phyloP scores from a whole-genome alignment of 2,329 filamentous ascomycete genomes.

The Aureobasidium leucospermi region DNA sequence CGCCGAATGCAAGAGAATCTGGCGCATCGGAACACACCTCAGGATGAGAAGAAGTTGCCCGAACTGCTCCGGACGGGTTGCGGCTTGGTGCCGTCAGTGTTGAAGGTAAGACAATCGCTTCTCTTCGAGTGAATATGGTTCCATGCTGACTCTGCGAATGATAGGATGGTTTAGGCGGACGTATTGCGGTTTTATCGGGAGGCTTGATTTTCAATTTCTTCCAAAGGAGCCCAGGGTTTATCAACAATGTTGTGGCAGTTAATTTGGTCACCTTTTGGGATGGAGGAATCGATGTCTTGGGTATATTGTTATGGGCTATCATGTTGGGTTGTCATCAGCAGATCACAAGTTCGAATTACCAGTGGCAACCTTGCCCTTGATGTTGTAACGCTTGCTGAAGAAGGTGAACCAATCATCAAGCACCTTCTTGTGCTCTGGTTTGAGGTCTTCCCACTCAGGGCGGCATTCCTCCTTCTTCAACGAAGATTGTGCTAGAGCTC shows the following conservation, averaged over 20 bases:
- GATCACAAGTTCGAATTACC: conserved; percentile 1
- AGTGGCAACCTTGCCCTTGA: conserved; percentile 53
- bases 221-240: too few relatives aligned
- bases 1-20: conserved; percentile 1
- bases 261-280: not conserved
- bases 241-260: too few relatives aligned
- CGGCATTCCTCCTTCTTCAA: conserved; percentile 76
- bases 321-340: not conserved
- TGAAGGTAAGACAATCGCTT: not conserved
- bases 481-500: conserved; percentile 78
- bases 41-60: conserved; percentile 1
- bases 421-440: conserved; percentile 75
- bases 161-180: too few relatives aligned
- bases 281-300: not conserved
- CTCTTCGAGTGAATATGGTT: too few relatives aligned
- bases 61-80: not conserved
- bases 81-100: conserved; percentile 7
- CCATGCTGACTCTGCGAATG: not conserved
- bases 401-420: conserved; percentile 92
- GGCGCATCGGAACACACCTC: not conserved
- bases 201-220: not conserved
- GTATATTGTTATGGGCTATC: not conserved
- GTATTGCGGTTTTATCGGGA: too few relatives aligned
- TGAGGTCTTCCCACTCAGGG: conserved; percentile 74
- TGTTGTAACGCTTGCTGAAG: conserved; percentile 94